Percentiles rank a stretch among this genome's conserved stretches.
Evolutionary conservation across 2,329 filamentous ascomycete species (phyloP).

Genomic region (Setomelanomma holmii): DNA sequence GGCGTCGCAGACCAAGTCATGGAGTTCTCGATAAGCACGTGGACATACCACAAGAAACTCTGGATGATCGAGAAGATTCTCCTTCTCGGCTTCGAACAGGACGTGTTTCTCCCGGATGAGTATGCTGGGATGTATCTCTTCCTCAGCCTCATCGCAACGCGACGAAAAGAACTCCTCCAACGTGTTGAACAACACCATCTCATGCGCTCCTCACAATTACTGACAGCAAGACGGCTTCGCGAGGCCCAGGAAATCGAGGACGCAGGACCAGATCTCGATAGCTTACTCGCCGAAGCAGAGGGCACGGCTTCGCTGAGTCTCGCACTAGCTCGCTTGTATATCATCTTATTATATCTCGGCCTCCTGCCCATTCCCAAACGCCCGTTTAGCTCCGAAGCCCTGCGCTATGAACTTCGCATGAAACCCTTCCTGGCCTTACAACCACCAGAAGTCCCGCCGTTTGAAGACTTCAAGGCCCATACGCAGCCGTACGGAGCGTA

Average conservation of each 20-base stretch:
- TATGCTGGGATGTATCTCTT: slow-evolving; percentile 86
- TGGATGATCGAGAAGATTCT: slow-evolving; percentile 85
- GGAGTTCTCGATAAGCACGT: slow-evolving; percentile 80
- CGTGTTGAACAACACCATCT: slow-evolving; percentile 25
- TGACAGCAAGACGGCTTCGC: slow-evolving; percentile 1
- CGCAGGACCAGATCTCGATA: slow-evolving; percentile 24
- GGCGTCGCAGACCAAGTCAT: slow-evolving; percentile 56
- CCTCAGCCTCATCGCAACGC: slow-evolving; percentile 34
- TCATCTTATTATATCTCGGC: slow-evolving; percentile 65
- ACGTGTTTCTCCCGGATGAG: slow-evolving; percentile 87
- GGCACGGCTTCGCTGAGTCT: slow-evolving; percentile 37
- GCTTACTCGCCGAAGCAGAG: slow-evolving; percentile 33
- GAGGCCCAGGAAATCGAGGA: slow-evolving; percentile 21
- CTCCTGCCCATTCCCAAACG: slow-evolving; percentile 60
- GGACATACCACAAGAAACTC: slow-evolving; percentile 92
- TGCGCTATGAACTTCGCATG: slow-evolving; percentile 86
- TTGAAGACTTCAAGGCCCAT: slow-evolving; percentile 63
- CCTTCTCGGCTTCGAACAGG: slow-evolving; percentile 92
- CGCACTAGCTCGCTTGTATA: slow-evolving; percentile 64
- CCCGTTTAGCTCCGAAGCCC: slow-evolving; percentile 70
- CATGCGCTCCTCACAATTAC: slow-evolving; percentile 4
- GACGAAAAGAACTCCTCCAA: slow-evolving; percentile 28
- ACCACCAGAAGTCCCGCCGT: slow-evolving; percentile 71
- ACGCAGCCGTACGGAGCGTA: slow-evolving; percentile 43
- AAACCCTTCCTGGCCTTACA: slow-evolving; percentile 76